A percentile compares a stretch with the other conserved stretches of the same genome.
Conservation (phyloP, 768 basidiomycete genomes). For the Podaxis sp. region DNA sequence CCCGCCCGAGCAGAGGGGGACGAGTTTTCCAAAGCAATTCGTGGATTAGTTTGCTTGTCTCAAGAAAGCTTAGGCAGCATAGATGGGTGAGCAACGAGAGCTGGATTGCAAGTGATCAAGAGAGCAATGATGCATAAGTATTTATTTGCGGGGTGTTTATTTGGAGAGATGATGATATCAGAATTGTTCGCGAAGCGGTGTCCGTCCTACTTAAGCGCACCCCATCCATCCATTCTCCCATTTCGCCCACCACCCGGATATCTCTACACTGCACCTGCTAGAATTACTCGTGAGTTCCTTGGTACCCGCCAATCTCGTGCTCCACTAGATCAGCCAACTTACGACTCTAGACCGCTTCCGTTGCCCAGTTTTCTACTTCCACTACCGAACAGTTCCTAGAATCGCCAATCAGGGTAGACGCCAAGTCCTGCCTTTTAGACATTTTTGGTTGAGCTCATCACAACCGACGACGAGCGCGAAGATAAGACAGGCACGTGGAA, state of each 20-base stretch:
- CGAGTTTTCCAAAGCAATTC: not conserved
- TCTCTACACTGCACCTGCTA: not conserved
- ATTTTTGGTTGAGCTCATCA: not conserved
- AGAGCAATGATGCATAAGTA: not conserved
- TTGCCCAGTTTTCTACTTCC: not conserved
- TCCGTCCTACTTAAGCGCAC: not conserved
- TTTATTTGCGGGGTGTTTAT: not conserved
- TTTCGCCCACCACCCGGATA: not conserved
- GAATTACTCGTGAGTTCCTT: not conserved
- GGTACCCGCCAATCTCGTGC: not conserved
- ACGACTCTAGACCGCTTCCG: not conserved
- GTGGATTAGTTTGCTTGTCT: not conserved
- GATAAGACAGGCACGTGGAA: slow-evolving; percentile 4
- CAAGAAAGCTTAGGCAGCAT: not conserved
- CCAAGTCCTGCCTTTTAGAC: not conserved
- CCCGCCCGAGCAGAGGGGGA: not conserved
- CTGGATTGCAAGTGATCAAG: not conserved
- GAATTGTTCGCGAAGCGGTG: not conserved
- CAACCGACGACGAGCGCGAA: slow-evolving; percentile 6
- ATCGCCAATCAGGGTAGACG: not conserved
- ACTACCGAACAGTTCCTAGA: not conserved
- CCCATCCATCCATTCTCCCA: not conserved
- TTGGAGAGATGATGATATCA: slow-evolving; percentile 1
- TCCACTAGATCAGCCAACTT: too few species aligned
- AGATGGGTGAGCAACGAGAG: not conserved